phyloP scores from a whole-genome alignment of 495 filamentous ascomycete genomes.

The Lasiosphaeria hispida region DNA sequence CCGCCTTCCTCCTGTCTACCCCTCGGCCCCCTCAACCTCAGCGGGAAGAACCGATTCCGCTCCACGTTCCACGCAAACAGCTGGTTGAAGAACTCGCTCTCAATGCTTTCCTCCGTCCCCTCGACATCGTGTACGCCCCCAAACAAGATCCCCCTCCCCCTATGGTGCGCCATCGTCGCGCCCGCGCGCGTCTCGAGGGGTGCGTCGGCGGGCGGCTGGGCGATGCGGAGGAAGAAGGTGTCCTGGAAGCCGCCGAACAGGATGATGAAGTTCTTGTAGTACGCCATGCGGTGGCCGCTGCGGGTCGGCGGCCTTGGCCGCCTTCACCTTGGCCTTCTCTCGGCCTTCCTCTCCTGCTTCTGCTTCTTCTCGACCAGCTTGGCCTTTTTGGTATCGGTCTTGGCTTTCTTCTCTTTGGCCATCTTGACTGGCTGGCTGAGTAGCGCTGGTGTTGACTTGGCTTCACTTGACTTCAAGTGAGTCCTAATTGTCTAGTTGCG shows the following conservation, averaged over 20 bases:
- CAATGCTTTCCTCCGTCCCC: conserved; percentile 89
- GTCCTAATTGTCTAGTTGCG: no score
- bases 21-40: conserved; percentile 68
- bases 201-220: conserved; percentile 62
- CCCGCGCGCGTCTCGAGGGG: conserved; percentile 68
- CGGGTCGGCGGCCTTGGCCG: conserved; percentile 52
- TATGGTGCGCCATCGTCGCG: conserved; percentile 87
- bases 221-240: conserved; percentile 87
- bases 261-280: conserved; percentile 65
- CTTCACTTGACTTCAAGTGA: no score
- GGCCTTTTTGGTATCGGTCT: conserved; percentile 59
- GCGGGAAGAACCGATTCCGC: conserved; percentile 85
- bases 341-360: conserved; percentile 62
- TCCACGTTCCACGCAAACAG: conserved; percentile 92
- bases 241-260: conserved; percentile 76
- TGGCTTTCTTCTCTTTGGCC: conserved; percentile 61
- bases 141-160: conserved; percentile 87
- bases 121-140: conserved; percentile 95
- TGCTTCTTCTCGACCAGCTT: conserved; percentile 62
- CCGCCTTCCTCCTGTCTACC: conserved; percentile 56
- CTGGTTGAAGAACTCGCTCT: conserved; percentile 91
- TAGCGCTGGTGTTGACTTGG: no score
- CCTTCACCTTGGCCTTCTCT: conserved; percentile 61
- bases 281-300: conserved; percentile 93
- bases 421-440: conserved; percentile 26